Percentiles rank a stretch among this genome's conserved stretches.
Conservation (phyloP, 495 filamentous ascomycete species). For the Penicillium macrosclerotiorum region DNA sequence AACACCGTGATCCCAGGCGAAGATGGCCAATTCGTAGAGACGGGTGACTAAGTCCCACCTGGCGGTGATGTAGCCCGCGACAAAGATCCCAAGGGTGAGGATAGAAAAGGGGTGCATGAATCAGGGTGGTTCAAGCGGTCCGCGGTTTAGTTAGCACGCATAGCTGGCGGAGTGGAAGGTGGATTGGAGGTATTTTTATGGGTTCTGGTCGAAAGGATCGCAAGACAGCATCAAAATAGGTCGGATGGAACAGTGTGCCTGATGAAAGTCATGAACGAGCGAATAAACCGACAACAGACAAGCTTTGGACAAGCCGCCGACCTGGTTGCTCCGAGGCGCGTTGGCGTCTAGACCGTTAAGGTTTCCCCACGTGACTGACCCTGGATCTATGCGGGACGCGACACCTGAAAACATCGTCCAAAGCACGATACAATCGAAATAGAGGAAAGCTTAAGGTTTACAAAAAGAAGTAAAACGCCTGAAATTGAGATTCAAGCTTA, state of each 20-base stretch:
- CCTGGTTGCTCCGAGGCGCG: slow-evolving; percentile 7
- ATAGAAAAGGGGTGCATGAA: slow-evolving; percentile 97
- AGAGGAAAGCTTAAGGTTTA: neutral
- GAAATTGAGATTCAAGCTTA: neutral
- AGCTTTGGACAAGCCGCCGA: slow-evolving; percentile 6
- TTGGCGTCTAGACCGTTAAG: slow-evolving; percentile 20
- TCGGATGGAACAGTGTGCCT: neutral
- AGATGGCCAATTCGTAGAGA: slow-evolving; percentile 91
- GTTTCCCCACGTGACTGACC: slow-evolving; percentile 21
- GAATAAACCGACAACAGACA: slow-evolving; percentile 9
- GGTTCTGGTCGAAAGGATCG: neutral
- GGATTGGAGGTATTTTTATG: neutral
- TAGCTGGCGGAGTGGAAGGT: slow-evolving; percentile 18
- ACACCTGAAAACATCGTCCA: no score
- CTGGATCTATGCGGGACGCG: slow-evolving; percentile 7
- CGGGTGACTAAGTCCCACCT: slow-evolving; percentile 97
- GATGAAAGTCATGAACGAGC: neutral
- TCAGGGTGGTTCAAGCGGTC: slow-evolving; percentile 35
- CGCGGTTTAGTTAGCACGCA: slow-evolving; percentile 35
- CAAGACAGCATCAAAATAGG: neutral
- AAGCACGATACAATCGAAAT: no score
- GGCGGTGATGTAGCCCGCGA: slow-evolving; percentile 98
- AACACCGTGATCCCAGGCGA: slow-evolving; percentile 98
- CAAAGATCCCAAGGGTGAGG: slow-evolving; percentile 93
- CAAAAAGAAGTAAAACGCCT: neutral